These are phyloP conservation scores for Boletellus ananas DNA, from an alignment of 768 basidiomycete genomes.

Conservation along the genomic window DNA sequence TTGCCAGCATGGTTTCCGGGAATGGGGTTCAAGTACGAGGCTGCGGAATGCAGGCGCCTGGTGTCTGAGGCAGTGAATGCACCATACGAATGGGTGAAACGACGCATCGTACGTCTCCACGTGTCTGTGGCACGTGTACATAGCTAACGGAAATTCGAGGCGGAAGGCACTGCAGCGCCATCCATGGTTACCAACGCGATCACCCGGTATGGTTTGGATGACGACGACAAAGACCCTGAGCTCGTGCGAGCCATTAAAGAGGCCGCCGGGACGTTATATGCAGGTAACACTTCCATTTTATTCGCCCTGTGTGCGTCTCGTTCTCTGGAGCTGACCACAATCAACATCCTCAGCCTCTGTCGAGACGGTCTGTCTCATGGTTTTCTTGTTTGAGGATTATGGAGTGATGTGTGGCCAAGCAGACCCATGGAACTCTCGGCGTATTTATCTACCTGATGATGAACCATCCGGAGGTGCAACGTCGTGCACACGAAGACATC, in stretches of 20 bases:
- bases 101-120: slow-evolving; percentile 1
- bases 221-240: not conserved
- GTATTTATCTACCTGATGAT: no score
- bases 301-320: no score
- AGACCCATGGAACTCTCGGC: slow-evolving; percentile 27
- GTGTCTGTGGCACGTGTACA: not conserved
- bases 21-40: slow-evolving; percentile 17
- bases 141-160: not conserved
- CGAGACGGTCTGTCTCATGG: slow-evolving; percentile 24
- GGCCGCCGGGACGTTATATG: slow-evolving; percentile 14
- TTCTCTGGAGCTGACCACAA: not conserved
- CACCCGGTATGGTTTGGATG: not conserved
- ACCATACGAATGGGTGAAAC: slow-evolving; percentile 11
- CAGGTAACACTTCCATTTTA: slow-evolving; percentile 10
- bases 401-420: not conserved
- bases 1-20: slow-evolving; percentile 24
- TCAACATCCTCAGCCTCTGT: slow-evolving; percentile 21
- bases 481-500: slow-evolving; percentile 30
- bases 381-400: not conserved
- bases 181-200: no score
- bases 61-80: slow-evolving; percentile 4
- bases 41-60: slow-evolving; percentile 8
- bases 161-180: no score
- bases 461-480: no score
- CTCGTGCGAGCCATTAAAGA: slow-evolving; percentile 15